phyloP scores from a whole-genome alignment of 2,329 filamentous ascomycete genomes.

The Aspergillus sp. region DNA sequence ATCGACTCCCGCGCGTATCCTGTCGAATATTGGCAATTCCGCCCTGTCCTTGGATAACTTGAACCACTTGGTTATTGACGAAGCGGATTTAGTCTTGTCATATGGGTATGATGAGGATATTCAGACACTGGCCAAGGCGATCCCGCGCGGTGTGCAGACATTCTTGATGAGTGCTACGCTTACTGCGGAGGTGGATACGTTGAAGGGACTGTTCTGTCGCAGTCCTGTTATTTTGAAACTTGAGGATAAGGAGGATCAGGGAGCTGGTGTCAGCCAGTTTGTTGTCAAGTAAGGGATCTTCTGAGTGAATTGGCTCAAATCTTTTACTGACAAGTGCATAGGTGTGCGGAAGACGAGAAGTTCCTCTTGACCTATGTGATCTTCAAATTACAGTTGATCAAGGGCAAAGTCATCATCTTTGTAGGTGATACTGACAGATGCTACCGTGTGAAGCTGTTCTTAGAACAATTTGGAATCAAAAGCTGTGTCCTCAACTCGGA shows the following conservation, averaged over 20 bases:
- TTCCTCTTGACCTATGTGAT: conserved; percentile 89
- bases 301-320: conserved; percentile 5
- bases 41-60: conserved; percentile 64
- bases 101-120: conserved; percentile 93
- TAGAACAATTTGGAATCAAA: conserved; percentile 94
- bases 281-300: conserved; percentile 58
- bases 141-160: conserved; percentile 81
- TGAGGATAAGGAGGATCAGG: conserved; percentile 70
- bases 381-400: conserved; percentile 88
- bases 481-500: conserved; percentile 92
- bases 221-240: conserved; percentile 73
- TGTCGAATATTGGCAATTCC: conserved; percentile 65
- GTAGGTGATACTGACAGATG: conserved; percentile 81
- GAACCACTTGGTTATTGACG: conserved; percentile 77
- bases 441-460: conserved; percentile 86
- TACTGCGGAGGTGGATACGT: conserved; percentile 72
- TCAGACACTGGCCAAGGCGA: conserved; percentile 63
- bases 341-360: conserved; percentile 93
- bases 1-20: conserved; percentile 78
- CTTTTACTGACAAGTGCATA: conserved; percentile 18
- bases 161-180: conserved; percentile 91
- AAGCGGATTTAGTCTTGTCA: conserved; percentile 85
- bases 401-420: conserved; percentile 80
- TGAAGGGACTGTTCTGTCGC: conserved; percentile 78
- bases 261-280: conserved; percentile 73